phyloP scores from a whole-genome alignment of 2,329 filamentous ascomycete genomes.

The Cercospora sojina region DNA sequence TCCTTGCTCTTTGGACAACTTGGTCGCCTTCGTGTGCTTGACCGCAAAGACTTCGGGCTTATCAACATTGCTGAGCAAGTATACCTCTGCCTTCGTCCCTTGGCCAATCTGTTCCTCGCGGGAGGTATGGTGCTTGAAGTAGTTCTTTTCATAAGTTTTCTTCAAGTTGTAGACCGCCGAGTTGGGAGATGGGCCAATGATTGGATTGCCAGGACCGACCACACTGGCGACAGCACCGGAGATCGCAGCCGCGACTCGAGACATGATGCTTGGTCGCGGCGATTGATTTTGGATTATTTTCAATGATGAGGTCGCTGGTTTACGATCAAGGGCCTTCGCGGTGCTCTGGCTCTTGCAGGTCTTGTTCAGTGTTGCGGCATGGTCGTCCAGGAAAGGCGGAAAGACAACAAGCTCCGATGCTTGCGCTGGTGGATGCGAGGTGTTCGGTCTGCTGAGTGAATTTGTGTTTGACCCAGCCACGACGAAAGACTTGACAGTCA shows the following conservation, averaged over 20 bases:
- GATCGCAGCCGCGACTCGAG: neutral
- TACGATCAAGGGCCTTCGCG: too few relatives aligned
- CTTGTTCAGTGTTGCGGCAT: neutral
- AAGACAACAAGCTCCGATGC: neutral
- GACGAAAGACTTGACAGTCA: neutral
- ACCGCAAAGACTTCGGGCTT: neutral
- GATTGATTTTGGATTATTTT: neutral
- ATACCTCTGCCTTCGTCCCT: neutral
- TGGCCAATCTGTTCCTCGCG: neutral
- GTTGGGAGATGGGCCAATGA: neutral
- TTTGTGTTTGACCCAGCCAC: neutral
- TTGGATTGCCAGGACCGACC: neutral
- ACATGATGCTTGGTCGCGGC: neutral
- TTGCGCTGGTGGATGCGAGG: neutral
- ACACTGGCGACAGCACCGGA: neutral
- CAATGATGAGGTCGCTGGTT: neutral
- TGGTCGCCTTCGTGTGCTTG: conserved; percentile 5
- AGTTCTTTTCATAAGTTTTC: neutral
- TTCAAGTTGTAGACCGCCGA: neutral
- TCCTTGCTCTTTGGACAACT: neutral
- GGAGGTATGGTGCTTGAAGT: conserved; percentile 7
- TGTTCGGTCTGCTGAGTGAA: neutral
- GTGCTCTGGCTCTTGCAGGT: too few relatives aligned
- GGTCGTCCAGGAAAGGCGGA: neutral
- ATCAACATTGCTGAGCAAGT: neutral